Evolutionary conservation across 2,329 filamentous ascomycete species (phyloP), one percentile per base, ranked within the genome.

Genomic region (Aureobasidium melanogenum): DNA sequence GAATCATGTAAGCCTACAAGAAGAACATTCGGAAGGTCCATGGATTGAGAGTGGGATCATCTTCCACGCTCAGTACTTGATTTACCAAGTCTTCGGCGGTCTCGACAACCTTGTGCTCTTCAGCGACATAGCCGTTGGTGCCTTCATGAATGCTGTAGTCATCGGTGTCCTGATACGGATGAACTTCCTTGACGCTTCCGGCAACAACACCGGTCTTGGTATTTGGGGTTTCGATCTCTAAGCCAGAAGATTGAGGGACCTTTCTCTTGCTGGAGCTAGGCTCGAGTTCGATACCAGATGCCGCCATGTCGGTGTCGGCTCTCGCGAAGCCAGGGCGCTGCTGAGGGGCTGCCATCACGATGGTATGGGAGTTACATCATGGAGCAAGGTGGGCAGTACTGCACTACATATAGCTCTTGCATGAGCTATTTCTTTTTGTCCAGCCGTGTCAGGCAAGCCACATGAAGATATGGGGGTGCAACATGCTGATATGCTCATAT

Each of bases 11-110:
- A 71, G 74, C 75, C 12, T 19, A 58, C 54, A 77, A 65, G 51
- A 76, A 75, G 51, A 73, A 69, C 44, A 70, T 69, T 22, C 75
- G 69, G 41, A 77, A 76, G 3, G 75, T 77, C 67, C 71, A 73
- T 15, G 73, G 67, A 43, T 65, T 69, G 38, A 74, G 63, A 7
- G 68, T 66, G 5, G 71, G 70, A 54, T 76, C 72, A 63, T 76
- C 74, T 22, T 75, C 69, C 36, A 75, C 68, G 59, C 73, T 68
- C 43, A 75, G 62, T 22, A 70, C 66, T 39, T 70, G 66, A 12
- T 71, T 73, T 36, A 73, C 64, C 10, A 74, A 59, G 55, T 73
- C 71, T 22, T 69, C 63, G 6, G 71, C 69, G 6, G 67, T 67
- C 34, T 66, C 57, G 17, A 67, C 28, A 15, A 54, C 41, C n/a